Percentiles rank a stretch among this genome's conserved stretches.
Evolutionary conservation across 1,284 basidiomycete species (phyloP).

Genomic region (Ustilago trichophora): DNA sequence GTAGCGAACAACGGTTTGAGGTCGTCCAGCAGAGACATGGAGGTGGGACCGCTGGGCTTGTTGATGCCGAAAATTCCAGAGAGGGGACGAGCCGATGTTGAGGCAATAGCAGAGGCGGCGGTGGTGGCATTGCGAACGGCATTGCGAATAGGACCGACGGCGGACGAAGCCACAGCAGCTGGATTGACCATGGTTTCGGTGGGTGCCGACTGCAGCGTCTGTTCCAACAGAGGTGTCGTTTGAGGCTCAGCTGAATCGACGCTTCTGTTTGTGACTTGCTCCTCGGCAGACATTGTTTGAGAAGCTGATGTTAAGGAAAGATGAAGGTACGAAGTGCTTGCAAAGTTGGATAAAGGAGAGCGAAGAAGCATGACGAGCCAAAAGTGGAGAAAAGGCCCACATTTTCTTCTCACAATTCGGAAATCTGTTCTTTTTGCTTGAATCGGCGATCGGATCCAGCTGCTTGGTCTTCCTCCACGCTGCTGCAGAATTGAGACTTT

Average conservation of each 20-base stretch:
- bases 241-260: constrained; percentile 1
- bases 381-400: constrained; percentile 14
- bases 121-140: constrained; percentile 6
- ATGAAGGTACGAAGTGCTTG: too few species aligned
- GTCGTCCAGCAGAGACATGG: constrained; percentile 88
- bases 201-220: too few species aligned
- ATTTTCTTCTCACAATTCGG: constrained; percentile 5
- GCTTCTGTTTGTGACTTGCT: not conserved
- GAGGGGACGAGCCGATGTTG: constrained; percentile 70
- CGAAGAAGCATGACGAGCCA: not conserved
- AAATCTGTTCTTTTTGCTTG: not conserved
- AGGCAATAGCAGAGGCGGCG: constrained; percentile 20
- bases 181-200: constrained; percentile 15
- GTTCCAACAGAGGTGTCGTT: too few species aligned
- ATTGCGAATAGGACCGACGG: constrained; percentile 26
- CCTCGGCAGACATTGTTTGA: too few species aligned
- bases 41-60: constrained; percentile 87
- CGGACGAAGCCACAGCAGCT: constrained; percentile 9
- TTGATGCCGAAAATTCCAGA: constrained; percentile 82
- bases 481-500: constrained; percentile 12
- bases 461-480: constrained; percentile 24
- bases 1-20: constrained; percentile 81
- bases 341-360: too few species aligned
- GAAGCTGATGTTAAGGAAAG: too few species aligned
- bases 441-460: constrained; percentile 11